These are phyloP conservation scores for Melanomma pulvis-pyrius DNA, from an alignment of 495 filamentous ascomycete species.

Conservation along the genomic window DNA sequence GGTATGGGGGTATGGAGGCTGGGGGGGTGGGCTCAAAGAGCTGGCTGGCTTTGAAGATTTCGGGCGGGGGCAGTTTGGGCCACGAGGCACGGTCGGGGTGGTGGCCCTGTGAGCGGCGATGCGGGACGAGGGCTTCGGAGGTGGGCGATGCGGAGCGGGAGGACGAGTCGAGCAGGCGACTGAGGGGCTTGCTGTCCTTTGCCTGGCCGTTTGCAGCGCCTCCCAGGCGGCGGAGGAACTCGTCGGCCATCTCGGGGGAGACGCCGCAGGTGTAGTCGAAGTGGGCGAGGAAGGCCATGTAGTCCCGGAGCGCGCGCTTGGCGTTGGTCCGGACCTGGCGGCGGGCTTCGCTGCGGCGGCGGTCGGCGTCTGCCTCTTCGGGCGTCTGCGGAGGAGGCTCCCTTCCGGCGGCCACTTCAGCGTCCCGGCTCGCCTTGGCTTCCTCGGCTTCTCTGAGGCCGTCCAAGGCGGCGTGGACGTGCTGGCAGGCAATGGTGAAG, in stretches of 20 bases:
- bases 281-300: constrained; percentile 65
- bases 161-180: constrained; percentile 24
- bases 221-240: constrained; percentile 67
- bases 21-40: constrained; percentile 47
- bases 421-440: constrained; percentile 30
- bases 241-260: constrained; percentile 63
- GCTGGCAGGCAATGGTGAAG: constrained; percentile 67
- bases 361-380: constrained; percentile 43
- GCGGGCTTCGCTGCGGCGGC: constrained; percentile 58
- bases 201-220: constrained; percentile 51
- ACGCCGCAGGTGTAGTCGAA: constrained; percentile 78
- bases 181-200: constrained; percentile 32
- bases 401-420: constrained; percentile 38
- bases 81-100: constrained; percentile 39
- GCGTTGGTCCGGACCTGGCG: constrained; percentile 70
- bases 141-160: constrained; percentile 20
- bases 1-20: constrained; percentile 45
- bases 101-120: constrained; percentile 34
- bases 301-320: constrained; percentile 73
- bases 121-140: constrained; percentile 42
- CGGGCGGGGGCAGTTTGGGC: constrained; percentile 45
- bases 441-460: constrained; percentile 43
- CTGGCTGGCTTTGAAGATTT: constrained; percentile 45
- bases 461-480: constrained; percentile 60
- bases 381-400: constrained; percentile 30